A percentile compares a stretch with the other conserved stretches of the same genome.
Evolutionary conservation across 306 rosid genomes (phyloP).

Genomic region (Crataegus laevigata): DNA sequence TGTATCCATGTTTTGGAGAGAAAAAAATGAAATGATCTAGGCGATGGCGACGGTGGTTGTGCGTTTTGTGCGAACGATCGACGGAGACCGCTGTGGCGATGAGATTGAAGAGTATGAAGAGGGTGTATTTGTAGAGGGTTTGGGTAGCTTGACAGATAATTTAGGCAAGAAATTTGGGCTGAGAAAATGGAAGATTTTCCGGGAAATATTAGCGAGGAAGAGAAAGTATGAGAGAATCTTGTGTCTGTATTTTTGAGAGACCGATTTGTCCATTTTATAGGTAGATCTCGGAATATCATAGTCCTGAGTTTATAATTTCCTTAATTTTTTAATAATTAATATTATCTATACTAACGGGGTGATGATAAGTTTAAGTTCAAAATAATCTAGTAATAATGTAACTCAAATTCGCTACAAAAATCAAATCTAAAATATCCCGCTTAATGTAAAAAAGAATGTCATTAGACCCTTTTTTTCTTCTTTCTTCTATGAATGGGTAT

Average conservation of each 20-base stretch:
- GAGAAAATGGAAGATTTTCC: background rate
- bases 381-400: no score
- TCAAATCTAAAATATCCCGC: rapidly evolving
- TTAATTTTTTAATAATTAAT: background rate
- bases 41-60: background rate
- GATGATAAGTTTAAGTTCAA: rapidly evolving
- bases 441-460: no score
- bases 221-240: background rate
- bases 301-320: background rate
- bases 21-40: background rate
- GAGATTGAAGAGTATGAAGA: background rate
- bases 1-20: background rate
- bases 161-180: background rate
- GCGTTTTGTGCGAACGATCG: background rate
- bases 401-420: rapidly evolving
- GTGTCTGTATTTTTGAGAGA: background rate
- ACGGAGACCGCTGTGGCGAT: background rate
- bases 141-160: background rate
- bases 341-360: no score
- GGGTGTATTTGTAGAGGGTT: background rate
- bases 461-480: no score
- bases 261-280: background rate
- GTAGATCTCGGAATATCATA: background rate
- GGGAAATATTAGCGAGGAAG: background rate
- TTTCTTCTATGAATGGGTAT: no score